Base-by-base conservation (phyloP, 73 alveolate species). In the Strombidium stylifer region DNA sequence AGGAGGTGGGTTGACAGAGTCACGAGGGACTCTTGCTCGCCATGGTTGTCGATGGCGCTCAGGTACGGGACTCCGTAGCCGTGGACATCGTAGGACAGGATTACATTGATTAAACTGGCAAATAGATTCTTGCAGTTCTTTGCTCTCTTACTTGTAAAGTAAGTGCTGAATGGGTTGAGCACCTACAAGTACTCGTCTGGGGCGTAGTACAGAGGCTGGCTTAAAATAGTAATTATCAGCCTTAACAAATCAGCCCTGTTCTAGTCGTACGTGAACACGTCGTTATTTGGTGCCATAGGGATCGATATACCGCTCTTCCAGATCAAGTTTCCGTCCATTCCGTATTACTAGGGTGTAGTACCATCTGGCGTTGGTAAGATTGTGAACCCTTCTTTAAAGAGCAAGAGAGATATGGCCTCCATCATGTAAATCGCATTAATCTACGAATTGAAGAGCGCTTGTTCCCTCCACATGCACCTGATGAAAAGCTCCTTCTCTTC, bases 61-160 rank as follows among this genome's bases (percentile, higher is more conserved):
- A 76, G 54, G 42, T 76, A 76, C 20, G 88, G 88, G 26, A 76
- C 65, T 10, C 76, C 78, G 35, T 76, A 76, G 1, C 88, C 88
- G 11, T 67, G 39, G 50, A 66, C 30, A 40, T 76, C 88, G 31
- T 76, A 76, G 0, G 80, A 37, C 11, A 76, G 44, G 26, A 76
- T 58, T 14, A 45, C 42, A 31, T 76, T 76, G 16, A 52, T 48
- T 4, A 76, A 45, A 1, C 82, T 65, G 0, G 52, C 81, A 54
- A 76, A 76, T 31, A 76, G 57, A 34, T 76, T 76, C 70, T 76
- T 76, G 5, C 59, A 57, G 34, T 76, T 76, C 60, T 66, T 76
- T 15, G 82, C 68, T 46, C 88, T 65, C 41, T 72, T 76, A 39
- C 69, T 48, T 0, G 88, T 76, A 41, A 76, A 53, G 39, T 37